phyloP scores from a whole-genome alignment of 2,329 filamentous ascomycete species.

The Eutypella sp. region DNA sequence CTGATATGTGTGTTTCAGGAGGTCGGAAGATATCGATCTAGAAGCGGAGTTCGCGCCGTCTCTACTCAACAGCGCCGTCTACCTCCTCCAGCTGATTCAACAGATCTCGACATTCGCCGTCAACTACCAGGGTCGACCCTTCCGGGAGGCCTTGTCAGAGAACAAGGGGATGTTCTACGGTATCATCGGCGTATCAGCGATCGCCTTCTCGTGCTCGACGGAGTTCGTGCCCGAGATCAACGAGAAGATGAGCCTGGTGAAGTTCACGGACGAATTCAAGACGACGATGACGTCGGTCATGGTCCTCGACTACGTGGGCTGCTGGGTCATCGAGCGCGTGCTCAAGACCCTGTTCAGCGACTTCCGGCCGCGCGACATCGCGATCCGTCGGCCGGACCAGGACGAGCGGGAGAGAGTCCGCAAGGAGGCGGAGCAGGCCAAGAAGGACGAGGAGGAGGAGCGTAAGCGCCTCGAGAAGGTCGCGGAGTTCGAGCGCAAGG shows the following conservation, averaged over 20 bases:
- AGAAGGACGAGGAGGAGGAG: slow-evolving; percentile 48
- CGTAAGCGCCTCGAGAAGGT: slow-evolving; percentile 49
- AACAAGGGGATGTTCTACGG: slow-evolving; percentile 99
- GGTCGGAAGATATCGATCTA: slow-evolving; percentile 66
- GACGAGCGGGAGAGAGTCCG: slow-evolving; percentile 68
- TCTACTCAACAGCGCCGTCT: slow-evolving; percentile 92
- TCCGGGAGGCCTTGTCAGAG: slow-evolving; percentile 91
- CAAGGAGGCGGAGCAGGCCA: slow-evolving; percentile 52
- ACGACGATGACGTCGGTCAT: slow-evolving; percentile 76
- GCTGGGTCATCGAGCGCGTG: slow-evolving; percentile 80
- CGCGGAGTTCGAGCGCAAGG: slow-evolving; percentile 54
- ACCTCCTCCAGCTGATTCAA: slow-evolving; percentile 95
- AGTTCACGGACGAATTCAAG: slow-evolving; percentile 87
- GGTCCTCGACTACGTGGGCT: slow-evolving; percentile 80
- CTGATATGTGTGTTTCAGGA: slow-evolving; percentile 32
- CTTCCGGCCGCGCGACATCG: slow-evolving; percentile 90
- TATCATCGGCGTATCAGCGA: slow-evolving; percentile 79
- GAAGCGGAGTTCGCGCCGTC: slow-evolving; percentile 93
- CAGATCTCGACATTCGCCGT: slow-evolving; percentile 99
- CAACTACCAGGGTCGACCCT: slow-evolving; percentile 97
- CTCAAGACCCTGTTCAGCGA: slow-evolving; percentile 87
- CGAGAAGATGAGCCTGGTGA: slow-evolving; percentile 84
- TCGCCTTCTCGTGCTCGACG: slow-evolving; percentile 91
- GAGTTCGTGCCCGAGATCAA: slow-evolving; percentile 96
- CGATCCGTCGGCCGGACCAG: slow-evolving; percentile 80